Percentiles rank a stretch among this genome's conserved stretches.
These are phyloP conservation scores for Trametes elegans DNA, from an alignment of 768 basidiomycete species.

Conservation along the genomic window DNA sequence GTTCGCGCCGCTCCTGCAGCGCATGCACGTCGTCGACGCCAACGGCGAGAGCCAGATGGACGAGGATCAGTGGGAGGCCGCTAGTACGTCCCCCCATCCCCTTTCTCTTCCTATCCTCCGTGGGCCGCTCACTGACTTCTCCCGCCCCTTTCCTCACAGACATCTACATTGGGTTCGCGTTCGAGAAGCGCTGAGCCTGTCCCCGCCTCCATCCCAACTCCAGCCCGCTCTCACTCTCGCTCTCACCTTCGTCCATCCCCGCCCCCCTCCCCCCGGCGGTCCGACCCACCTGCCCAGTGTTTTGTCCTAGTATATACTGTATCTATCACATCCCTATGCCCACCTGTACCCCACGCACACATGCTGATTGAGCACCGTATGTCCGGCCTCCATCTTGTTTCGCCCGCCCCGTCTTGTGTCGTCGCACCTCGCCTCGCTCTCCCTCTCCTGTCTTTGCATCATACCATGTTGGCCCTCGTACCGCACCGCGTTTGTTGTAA, in stretches of 20 bases:
- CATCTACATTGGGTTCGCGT: conserved; percentile 91
- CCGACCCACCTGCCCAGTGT: not conserved
- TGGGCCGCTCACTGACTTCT: not conserved
- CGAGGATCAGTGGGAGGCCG: conserved; percentile 96
- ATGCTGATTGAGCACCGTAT: no score
- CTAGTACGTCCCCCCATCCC: no score
- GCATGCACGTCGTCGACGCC: conserved; percentile 89
- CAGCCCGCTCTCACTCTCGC: not conserved
- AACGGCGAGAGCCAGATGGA: conserved; percentile 91
- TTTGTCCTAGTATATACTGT: no score
- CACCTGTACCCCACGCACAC: no score
- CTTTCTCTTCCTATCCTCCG: not conserved
- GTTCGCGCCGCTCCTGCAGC: conserved; percentile 77
- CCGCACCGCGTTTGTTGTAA: no score
- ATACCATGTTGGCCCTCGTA: no score
- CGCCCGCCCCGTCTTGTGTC: no score
- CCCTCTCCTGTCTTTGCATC: no score
- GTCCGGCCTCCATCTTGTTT: no score
- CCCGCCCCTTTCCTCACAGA: conserved; percentile 54
- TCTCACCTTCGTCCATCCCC: not conserved
- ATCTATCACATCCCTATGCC: no score
- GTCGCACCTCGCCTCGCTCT: no score
- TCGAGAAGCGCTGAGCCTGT: conserved; percentile 54
- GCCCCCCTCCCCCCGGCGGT: not conserved
- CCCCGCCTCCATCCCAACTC: not conserved